Conservation (phyloP, 768 basidiomycete genomes). For the Auricularia auricula-judae region DNA sequence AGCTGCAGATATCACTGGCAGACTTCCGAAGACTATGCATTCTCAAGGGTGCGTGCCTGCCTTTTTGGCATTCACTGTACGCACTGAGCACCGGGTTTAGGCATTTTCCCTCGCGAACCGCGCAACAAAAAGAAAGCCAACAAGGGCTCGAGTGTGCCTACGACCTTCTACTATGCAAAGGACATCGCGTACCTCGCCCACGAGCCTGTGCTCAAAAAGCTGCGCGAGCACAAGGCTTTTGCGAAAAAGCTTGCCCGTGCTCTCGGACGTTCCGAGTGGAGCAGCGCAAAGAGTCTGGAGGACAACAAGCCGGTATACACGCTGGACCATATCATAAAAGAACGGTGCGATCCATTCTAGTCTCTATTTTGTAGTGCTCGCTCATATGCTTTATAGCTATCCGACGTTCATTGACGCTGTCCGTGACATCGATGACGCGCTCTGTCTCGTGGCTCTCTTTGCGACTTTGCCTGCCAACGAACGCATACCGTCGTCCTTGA, state of each 20-base stretch:
- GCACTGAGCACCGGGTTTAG: conserved; percentile 28
- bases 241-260: conserved; percentile 94
- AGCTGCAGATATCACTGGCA: conserved; percentile 90
- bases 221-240: conserved; percentile 96
- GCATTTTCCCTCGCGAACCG: conserved; percentile 96
- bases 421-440: conserved; percentile 92
- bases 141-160: conserved; percentile 93
- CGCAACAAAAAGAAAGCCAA: conserved; percentile 85
- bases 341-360: conserved; percentile 49
- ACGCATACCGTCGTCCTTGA: conserved; percentile 68
- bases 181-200: conserved; percentile 96
- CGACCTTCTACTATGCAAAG: conserved; percentile 96
- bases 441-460: conserved; percentile 92
- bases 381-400: conserved; percentile 45
- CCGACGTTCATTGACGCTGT: conserved; percentile 94
- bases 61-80: conserved; percentile 3
- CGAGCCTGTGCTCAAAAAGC: conserved; percentile 86
- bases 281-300: conserved; percentile 84
- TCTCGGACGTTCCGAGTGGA: conserved; percentile 91
- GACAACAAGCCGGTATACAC: conserved; percentile 86
- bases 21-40: conserved; percentile 97
- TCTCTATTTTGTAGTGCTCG: conserved; percentile 7
- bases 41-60: conserved; percentile 63
- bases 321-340: conserved; percentile 95
- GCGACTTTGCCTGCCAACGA: conserved; percentile 81